phyloP scores from a whole-genome alignment of 345 rosid genomes.

The Populus alba region DNA sequence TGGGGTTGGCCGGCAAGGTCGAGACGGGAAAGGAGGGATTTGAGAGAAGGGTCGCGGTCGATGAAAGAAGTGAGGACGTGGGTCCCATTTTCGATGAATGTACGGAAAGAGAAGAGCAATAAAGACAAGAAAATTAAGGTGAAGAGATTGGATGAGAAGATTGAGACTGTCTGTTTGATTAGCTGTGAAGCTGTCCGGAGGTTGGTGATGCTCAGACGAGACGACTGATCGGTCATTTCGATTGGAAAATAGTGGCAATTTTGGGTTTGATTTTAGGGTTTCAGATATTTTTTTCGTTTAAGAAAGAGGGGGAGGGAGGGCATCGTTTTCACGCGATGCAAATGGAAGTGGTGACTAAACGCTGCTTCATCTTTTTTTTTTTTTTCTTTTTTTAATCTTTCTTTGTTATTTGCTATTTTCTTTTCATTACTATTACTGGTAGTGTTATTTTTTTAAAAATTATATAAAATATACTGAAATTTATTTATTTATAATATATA shows the following conservation, averaged over 20 bases:
- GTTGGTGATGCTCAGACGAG: conserved; percentile 44
- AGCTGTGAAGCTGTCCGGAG: conserved; percentile 65
- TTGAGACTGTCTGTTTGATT: conserved; percentile 43
- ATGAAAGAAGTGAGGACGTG: conserved; percentile 61
- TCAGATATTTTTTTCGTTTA: background rate
- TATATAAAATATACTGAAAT: too few relatives aligned
- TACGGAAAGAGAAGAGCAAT: conserved; percentile 76
- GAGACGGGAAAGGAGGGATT: conserved; percentile 77
- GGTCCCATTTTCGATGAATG: conserved; percentile 70
- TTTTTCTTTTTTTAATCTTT: background rate
- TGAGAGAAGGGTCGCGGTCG: conserved; percentile 82
- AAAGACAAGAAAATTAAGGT: conserved; percentile 68
- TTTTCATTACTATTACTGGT: too few relatives aligned
- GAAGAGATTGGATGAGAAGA: conserved; percentile 52
- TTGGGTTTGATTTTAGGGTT: background rate
- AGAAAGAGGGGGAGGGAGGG: background rate
- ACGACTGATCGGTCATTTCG: conserved; percentile 68
- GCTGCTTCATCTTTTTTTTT: background rate
- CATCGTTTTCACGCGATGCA: background rate
- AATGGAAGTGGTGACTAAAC: background rate
- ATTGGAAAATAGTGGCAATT: background rate
- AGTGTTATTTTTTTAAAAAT: too few relatives aligned
- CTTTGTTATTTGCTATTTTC: background rate
- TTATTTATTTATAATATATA: too few relatives aligned
- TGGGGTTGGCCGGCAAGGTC: conserved; percentile 40